These are phyloP conservation scores for Cordyceps pruinosa DNA, from an alignment of 2,329 filamentous ascomycete species.

Conservation along the genomic window DNA sequence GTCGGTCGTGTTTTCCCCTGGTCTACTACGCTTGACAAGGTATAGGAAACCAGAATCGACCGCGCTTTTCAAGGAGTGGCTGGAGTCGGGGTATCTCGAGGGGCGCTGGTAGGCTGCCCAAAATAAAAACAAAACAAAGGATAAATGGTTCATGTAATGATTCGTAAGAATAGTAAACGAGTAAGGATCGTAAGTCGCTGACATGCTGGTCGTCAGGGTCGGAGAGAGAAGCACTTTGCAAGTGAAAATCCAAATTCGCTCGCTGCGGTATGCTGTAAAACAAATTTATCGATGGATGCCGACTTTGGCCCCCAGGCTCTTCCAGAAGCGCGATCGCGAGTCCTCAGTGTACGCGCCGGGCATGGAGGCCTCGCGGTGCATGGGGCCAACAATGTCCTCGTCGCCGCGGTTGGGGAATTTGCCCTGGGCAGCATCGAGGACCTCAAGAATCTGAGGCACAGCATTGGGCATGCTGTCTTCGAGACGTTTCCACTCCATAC, in stretches of 20 bases:
- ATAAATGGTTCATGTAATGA: constrained; percentile 20
- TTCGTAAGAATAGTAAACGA: constrained; percentile 7
- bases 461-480: constrained; percentile 54
- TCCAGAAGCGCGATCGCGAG: constrained; percentile 42
- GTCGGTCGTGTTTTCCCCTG: background rate
- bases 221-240: background rate
- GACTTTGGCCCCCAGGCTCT: constrained; percentile 41
- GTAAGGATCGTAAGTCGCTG: constrained; percentile 13
- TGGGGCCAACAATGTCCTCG: constrained; percentile 88
- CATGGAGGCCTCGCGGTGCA: constrained; percentile 60
- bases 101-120: background rate
- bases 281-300: constrained; percentile 19
- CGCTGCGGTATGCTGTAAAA: background rate
- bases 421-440: constrained; percentile 58
- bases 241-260: background rate
- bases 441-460: constrained; percentile 61
- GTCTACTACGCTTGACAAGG: constrained; percentile 13
- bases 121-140: constrained; percentile 17
- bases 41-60: constrained; percentile 1
- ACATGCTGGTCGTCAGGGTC: constrained; percentile 13
- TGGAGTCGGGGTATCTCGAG: constrained; percentile 23
- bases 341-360: constrained; percentile 38
- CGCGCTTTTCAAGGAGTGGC: constrained; percentile 18
- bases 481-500: constrained; percentile 37
- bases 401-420: constrained; percentile 88